Evolutionary conservation across 2,329 filamentous ascomycete genomes (phyloP).

Genomic region (Didymella keratinophila): DNA sequence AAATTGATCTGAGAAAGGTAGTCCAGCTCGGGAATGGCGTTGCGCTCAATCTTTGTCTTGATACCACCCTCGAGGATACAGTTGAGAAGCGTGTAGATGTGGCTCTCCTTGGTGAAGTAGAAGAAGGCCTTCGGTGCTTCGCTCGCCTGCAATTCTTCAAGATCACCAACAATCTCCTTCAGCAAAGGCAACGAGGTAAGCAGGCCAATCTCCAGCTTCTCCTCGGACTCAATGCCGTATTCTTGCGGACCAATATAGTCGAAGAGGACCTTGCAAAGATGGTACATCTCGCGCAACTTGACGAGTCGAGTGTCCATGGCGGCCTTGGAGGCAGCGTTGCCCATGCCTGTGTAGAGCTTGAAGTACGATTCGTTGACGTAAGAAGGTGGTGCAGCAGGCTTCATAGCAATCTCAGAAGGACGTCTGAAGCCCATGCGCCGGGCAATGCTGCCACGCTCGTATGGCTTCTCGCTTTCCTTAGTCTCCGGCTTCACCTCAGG

Average conservation of each 20-base stretch:
- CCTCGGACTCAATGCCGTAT: constrained; percentile 92
- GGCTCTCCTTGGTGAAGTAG: constrained; percentile 99
- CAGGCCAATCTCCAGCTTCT: constrained; percentile 98
- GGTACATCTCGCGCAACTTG: constrained; percentile 91
- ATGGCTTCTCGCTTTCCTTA: constrained; percentile 50
- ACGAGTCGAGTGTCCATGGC: constrained; percentile 86
- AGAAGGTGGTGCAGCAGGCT: constrained; percentile 32
- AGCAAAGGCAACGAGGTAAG: constrained; percentile 91
- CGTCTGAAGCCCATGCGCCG: constrained; percentile 63
- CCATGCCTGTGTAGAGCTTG: constrained; percentile 82
- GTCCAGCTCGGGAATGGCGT: constrained; percentile 94
- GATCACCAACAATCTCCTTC: constrained; percentile 94
- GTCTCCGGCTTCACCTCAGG: constrained; percentile 33
- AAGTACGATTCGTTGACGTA: constrained; percentile 74
- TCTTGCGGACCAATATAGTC: constrained; percentile 99
- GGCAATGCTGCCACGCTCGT: constrained; percentile 50
- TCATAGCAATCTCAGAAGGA: constrained; percentile 54
- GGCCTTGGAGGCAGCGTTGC: constrained; percentile 65
- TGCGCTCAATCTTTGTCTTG: constrained; percentile 94
- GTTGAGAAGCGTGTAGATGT: constrained; percentile 97
- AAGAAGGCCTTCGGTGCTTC: constrained; percentile 95
- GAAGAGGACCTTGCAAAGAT: constrained; percentile 91
- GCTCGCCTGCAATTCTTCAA: constrained; percentile 96
- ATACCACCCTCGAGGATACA: constrained; percentile 97
- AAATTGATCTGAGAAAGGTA: constrained; percentile 98